A percentile compares a stretch with the other conserved stretches of the same genome.
phyloP scores from a whole-genome alignment of 2,329 filamentous ascomycete species.

The Drechslerella coelobrocha region DNA sequence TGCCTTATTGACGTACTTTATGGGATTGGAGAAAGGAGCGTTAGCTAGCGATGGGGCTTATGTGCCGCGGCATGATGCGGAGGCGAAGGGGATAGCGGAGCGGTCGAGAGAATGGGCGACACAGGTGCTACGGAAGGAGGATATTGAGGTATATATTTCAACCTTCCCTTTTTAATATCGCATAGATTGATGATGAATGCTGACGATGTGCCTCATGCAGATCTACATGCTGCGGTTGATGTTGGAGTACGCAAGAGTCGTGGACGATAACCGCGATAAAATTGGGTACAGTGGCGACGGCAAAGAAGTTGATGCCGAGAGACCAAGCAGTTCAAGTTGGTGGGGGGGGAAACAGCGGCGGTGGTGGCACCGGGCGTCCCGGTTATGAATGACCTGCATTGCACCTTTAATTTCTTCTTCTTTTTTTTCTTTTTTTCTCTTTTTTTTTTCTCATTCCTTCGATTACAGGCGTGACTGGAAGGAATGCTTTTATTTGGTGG shows the following conservation, averaged over 20 bases:
- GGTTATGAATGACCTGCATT: neutral
- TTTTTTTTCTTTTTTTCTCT: no score
- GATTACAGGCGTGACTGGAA: no score
- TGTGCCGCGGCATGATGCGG: slow-evolving; percentile 63
- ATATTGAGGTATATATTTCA: slow-evolving; percentile 45
- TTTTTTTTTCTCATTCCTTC: neutral
- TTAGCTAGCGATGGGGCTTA: slow-evolving; percentile 52
- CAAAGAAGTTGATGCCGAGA: slow-evolving; percentile 36
- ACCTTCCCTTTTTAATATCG: neutral
- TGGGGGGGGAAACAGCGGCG: neutral
- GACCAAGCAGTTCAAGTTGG: neutral
- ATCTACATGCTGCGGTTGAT: slow-evolving; percentile 72
- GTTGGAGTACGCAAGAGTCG: slow-evolving; percentile 66
- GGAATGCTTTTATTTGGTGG: neutral
- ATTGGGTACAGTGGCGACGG: slow-evolving; percentile 56
- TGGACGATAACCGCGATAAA: slow-evolving; percentile 59
- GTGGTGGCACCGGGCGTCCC: no score
- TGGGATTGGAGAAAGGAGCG: slow-evolving; percentile 34
- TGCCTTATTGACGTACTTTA: slow-evolving; percentile 56
- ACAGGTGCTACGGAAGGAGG: slow-evolving; percentile 70
- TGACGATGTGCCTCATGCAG: slow-evolving; percentile 67
- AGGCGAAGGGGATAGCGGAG: slow-evolving; percentile 70
- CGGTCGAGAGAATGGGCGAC: slow-evolving; percentile 73
- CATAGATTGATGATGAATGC: neutral
- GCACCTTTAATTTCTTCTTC: neutral